These are phyloP conservation scores for Alternaria metachromatica DNA, from an alignment of 2,329 filamentous ascomycete genomes.

Conservation along the genomic window DNA sequence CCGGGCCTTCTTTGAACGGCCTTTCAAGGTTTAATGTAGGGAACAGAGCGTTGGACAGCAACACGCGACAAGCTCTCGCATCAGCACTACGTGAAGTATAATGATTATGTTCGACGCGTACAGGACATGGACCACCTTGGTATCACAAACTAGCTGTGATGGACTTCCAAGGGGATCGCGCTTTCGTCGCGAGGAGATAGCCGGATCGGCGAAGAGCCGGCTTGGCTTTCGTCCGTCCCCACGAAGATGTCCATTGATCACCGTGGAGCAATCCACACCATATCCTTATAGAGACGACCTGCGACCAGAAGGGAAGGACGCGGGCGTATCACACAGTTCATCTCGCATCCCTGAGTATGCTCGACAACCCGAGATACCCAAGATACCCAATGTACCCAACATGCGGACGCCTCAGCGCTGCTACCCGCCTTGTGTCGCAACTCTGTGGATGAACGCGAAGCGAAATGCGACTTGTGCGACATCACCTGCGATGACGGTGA, in stretches of 20 bases:
- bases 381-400: not conserved
- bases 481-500: conserved; percentile 11
- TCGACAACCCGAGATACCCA: not conserved
- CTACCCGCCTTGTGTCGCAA: conserved; percentile 16
- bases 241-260: conserved; percentile 4
- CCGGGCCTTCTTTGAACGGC: not conserved
- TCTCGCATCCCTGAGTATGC: conserved; percentile 3
- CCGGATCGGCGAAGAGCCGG: not conserved
- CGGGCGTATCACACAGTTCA: conserved; percentile 6
- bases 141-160: not conserved
- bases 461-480: conserved; percentile 18
- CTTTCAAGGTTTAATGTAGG: not conserved
- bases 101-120: not conserved
- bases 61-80: not conserved
- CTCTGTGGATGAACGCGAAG: conserved; percentile 11
- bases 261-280: conserved; percentile 1
- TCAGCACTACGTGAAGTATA: not conserved
- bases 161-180: not conserved
- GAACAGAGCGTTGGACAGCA: not conserved
- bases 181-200: not conserved
- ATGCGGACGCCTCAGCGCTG: conserved; percentile 4
- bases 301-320: not conserved
- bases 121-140: not conserved
- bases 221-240: not conserved
- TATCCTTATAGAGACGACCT: not conserved